Evolutionary conservation across 192 early-diverging fungal genomes (phyloP), one percentile per base, ranked within the genome.

Genomic region (Bifiguratus adelaidae): DNA sequence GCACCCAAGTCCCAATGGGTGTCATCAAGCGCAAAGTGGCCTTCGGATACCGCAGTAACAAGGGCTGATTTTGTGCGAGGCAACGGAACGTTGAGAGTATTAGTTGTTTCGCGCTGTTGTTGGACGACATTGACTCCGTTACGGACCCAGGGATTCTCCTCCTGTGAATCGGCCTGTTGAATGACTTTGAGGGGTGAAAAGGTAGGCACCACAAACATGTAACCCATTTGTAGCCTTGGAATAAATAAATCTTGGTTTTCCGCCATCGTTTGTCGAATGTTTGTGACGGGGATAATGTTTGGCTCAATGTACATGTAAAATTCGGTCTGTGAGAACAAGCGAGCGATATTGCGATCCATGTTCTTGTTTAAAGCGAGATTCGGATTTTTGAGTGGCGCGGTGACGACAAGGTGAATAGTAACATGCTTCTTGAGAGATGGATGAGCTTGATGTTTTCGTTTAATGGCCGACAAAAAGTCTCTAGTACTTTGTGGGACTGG

Each of bases 301-400:
- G 58, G 41, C 19, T 65, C 61, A 21, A 74, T 30, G 29, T 65
- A 55, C 23, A 70, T 41, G 0, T 74, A 53, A 34, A 60, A 78
- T 29, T 78, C 76, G 3, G 69, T 59, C 1, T 62, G 48, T 3
- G 69, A 63, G 48, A 78, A 74, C 24, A 78, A 58, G n/a, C 76
- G 53, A 18, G 70, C 72, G 13, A 75, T 18, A 36, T 75, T 75
- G 6, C 69, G 68, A 28, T 78, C 67, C 15, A 74, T 48, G 36
- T 74, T 78, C 33, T 63, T 49, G 18, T 62, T 56, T 29, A 60
- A 57, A 15, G 53, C 47, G 13, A 68, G 41, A 9, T 50, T 48
- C 9, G 53, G 60, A 25, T 56, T 56, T 19, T 58, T 43, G 26
- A 53, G 49, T 6, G 52, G 42, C 4, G 60, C 49, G 11, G 56